A percentile compares a stretch with the other conserved stretches of the same genome.
Evolutionary conservation across 257 asterid genomes (phyloP).

Genomic region (Linderniella brevidens): DNA sequence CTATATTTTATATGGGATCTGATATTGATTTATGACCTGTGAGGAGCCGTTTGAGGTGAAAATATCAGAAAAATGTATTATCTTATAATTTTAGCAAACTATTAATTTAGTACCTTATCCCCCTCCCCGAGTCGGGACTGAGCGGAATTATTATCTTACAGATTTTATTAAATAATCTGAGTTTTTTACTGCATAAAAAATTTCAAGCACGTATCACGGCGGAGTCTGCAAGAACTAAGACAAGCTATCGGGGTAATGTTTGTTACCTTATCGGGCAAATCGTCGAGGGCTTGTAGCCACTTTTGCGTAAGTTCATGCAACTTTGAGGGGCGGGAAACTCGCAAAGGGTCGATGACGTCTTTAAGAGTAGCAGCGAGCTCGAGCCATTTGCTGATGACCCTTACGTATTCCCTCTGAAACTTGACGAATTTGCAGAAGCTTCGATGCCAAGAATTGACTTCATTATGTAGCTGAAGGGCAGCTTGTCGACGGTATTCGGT

Average conservation of each 20-base stretch:
- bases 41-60: too few species aligned
- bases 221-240: not conserved
- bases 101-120: too few species aligned
- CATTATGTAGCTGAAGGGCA: slow-evolving; percentile 63
- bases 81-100: too few species aligned
- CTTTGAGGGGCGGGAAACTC: slow-evolving; percentile 16
- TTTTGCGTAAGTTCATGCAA: slow-evolving; percentile 24
- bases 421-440: slow-evolving; percentile 49
- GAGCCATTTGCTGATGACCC: slow-evolving; percentile 40
- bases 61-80: too few species aligned
- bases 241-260: not conserved
- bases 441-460: slow-evolving; percentile 53
- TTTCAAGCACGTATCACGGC: not conserved
- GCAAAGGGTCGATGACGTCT: slow-evolving; percentile 16
- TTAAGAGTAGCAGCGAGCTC: slow-evolving; percentile 26
- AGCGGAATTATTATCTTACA: too few species aligned
- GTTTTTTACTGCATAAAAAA: not conserved
- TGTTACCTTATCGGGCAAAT: slow-evolving; percentile 56
- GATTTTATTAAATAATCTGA: too few species aligned
- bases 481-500: slow-evolving; percentile 52
- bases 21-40: too few species aligned
- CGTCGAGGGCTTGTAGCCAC: slow-evolving; percentile 46
- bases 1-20: too few species aligned
- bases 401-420: slow-evolving; percentile 52
- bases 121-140: too few species aligned